These are phyloP conservation scores for Metroxylon sagu DNA, from an alignment of 176 grass and related monocot genomes.

Conservation along the genomic window DNA sequence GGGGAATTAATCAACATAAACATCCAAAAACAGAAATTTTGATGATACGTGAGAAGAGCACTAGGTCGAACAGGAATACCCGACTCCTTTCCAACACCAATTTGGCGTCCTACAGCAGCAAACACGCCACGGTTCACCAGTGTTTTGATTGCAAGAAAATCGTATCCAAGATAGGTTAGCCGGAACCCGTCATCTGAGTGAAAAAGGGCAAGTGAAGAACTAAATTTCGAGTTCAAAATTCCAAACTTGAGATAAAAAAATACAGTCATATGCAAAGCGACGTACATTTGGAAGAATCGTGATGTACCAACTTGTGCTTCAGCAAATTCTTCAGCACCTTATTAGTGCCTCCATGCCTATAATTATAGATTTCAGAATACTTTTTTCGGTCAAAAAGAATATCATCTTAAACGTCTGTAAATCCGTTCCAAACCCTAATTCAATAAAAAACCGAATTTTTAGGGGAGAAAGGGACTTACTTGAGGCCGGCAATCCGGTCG, in stretches of 20 bases:
- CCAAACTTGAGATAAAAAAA: conserved; percentile 11
- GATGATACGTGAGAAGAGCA: neutral
- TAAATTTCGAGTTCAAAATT: neutral
- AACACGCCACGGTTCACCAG: conserved; percentile 84
- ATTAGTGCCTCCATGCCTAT: conserved; percentile 82
- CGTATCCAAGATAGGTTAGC: conserved; percentile 93
- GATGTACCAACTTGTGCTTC: conserved; percentile 88
- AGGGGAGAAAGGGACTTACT: conserved; percentile 30
- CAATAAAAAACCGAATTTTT: too few species aligned
- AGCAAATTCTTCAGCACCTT: conserved; percentile 80
- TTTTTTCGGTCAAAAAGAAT: too few species aligned
- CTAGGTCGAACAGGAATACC: conserved; percentile 21
- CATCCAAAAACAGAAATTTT: neutral
- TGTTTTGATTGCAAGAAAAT: conserved; percentile 93
- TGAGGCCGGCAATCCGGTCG: conserved; percentile 76
- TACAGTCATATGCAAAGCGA: neutral
- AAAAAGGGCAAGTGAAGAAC: too few species aligned
- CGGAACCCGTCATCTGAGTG: conserved; percentile 74
- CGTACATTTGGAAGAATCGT: conserved; percentile 79
- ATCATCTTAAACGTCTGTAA: too few species aligned
- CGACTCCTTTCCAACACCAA: conserved; percentile 91
- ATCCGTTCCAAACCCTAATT: too few species aligned
- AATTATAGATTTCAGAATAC: neutral
- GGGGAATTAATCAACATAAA: neutral
- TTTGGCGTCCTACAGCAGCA: conserved; percentile 75